Percentiles rank a stretch among this genome's conserved stretches.
phyloP scores from a whole-genome alignment of 78 protist species.

The Reticulomyxa filosa region DNA sequence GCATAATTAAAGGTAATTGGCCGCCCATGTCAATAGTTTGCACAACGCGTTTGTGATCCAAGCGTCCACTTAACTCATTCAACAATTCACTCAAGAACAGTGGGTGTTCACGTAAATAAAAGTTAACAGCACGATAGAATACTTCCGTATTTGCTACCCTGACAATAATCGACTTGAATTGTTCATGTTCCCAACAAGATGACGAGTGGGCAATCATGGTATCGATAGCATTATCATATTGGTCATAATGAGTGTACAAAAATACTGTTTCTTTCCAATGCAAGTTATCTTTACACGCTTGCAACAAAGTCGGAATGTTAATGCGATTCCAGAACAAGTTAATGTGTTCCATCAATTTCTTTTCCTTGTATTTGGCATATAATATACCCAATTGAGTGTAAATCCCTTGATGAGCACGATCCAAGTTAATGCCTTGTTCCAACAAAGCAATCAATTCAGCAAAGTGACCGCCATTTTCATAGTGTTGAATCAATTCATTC shows the following conservation, averaged over 20 bases:
- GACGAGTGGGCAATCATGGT: constrained; percentile 81
- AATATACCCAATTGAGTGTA: constrained; percentile 92
- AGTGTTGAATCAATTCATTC: constrained; percentile 42
- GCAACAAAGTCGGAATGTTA: constrained; percentile 73
- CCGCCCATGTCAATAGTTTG: constrained; percentile 15
- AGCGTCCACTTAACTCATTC: constrained; percentile 56
- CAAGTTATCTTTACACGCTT: constrained; percentile 59
- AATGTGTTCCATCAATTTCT: constrained; percentile 91
- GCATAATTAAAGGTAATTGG: constrained; percentile 63
- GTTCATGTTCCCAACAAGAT: constrained; percentile 76
- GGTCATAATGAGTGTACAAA: constrained; percentile 78
- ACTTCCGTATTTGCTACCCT: constrained; percentile 78
- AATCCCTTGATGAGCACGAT: constrained; percentile 91
- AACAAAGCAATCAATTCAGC: constrained; percentile 16
- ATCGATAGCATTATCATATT: constrained; percentile 80
- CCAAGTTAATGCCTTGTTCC: constrained; percentile 54
- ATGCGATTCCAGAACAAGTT: constrained; percentile 53
- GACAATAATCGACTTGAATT: constrained; percentile 68
- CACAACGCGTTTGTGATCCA: constrained; percentile 52
- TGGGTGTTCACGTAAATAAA: constrained; percentile 55
- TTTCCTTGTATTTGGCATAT: constrained; percentile 50
- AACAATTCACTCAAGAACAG: constrained; percentile 25
- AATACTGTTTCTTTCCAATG: constrained; percentile 73
- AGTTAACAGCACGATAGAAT: constrained; percentile 61
- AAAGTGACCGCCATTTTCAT: constrained; percentile 40